These are phyloP conservation scores for Eutrema yunnanense DNA, from an alignment of 345 rosid genomes.

Conservation along the genomic window DNA sequence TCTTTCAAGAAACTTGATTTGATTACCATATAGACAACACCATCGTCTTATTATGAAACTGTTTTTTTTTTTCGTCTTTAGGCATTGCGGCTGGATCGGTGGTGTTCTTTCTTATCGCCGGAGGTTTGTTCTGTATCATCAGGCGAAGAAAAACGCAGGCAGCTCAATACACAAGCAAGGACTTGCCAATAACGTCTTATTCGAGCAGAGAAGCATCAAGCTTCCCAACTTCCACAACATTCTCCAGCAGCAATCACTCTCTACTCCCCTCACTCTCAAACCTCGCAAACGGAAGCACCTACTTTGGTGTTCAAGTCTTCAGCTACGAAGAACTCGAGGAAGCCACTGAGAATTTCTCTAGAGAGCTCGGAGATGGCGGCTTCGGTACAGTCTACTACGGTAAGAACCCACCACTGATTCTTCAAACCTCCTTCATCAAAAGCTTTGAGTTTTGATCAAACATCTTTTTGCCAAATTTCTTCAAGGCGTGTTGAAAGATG, in stretches of 20 bases:
- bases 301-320: slow-evolving; percentile 71
- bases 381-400: slow-evolving; percentile 87
- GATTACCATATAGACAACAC: not conserved
- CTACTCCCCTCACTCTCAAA: slow-evolving; percentile 39
- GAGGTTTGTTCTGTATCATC: slow-evolving; percentile 9
- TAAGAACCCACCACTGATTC: slow-evolving; percentile 13
- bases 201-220: slow-evolving; percentile 41
- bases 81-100: slow-evolving; percentile 27
- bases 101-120: slow-evolving; percentile 14
- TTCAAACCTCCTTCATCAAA: not conserved
- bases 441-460: not conserved
- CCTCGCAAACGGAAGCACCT: slow-evolving; percentile 44
- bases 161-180: slow-evolving; percentile 33
- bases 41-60: not conserved
- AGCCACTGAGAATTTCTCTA: slow-evolving; percentile 74
- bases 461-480: not conserved
- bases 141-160: slow-evolving; percentile 31
- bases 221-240: slow-evolving; percentile 32
- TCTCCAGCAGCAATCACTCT: slow-evolving; percentile 47
- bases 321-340: slow-evolving; percentile 65
- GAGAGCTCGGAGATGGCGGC: slow-evolving; percentile 89
- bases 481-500: slow-evolving; percentile 62
- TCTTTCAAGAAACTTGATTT: not conserved
- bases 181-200: slow-evolving; percentile 31
- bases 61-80: slow-evolving; percentile 8